Evolutionary conservation across 2,329 filamentous ascomycete species (phyloP).

Genomic region (Monosporascus cannonballus): DNA sequence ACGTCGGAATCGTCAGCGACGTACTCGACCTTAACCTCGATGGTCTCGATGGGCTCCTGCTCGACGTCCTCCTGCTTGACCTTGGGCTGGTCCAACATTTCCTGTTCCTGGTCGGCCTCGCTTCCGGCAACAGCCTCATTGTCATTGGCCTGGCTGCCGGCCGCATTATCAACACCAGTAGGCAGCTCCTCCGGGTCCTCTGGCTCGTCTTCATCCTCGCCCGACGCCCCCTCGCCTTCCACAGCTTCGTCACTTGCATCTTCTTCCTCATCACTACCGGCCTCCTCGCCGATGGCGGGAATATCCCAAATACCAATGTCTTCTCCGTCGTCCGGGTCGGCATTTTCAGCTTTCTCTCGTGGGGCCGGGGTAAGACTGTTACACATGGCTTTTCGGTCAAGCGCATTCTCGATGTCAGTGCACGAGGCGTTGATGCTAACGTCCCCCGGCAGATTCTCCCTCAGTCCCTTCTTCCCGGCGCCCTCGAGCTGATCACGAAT

Average conservation of each 20-base stretch:
- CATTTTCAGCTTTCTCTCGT: not conserved
- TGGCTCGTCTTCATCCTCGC: not conserved
- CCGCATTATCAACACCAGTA: too few relatives aligned
- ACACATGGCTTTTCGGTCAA: not conserved
- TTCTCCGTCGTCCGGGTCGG: not conserved
- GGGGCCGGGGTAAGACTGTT: not conserved
- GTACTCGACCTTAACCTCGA: too few relatives aligned
- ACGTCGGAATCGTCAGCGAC: too few relatives aligned
- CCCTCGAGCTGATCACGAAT: not conserved
- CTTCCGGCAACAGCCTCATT: too few relatives aligned
- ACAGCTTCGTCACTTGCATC: not conserved
- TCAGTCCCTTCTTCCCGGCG: not conserved
- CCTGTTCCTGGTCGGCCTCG: too few relatives aligned
- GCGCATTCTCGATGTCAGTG: conserved; percentile 2
- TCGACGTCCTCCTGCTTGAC: too few relatives aligned
- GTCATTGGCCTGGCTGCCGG: too few relatives aligned
- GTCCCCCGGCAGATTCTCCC: not conserved
- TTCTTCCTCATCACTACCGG: not conserved
- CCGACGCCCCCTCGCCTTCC: not conserved
- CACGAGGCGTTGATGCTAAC: not conserved
- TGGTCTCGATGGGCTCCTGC: too few relatives aligned
- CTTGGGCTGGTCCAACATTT: too few relatives aligned
- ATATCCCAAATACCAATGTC: not conserved
- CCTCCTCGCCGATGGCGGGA: not conserved
- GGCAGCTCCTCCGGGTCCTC: too few relatives aligned